phyloP scores from a whole-genome alignment of 2,329 filamentous ascomycete species.

The Fusarium temperatum region DNA sequence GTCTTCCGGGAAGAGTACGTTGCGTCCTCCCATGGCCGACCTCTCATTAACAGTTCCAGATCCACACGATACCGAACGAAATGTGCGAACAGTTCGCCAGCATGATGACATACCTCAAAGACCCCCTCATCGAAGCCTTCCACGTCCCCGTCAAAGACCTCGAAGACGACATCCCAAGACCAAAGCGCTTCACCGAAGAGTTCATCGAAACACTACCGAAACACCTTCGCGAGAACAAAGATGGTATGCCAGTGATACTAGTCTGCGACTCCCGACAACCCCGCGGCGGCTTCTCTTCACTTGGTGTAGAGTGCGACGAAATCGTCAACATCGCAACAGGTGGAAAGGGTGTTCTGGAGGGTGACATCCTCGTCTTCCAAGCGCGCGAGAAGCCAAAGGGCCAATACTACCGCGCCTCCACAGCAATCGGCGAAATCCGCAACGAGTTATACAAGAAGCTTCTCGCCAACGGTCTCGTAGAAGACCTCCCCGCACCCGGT shows the following conservation, averaged over 20 bases:
- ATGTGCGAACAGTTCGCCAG: slow-evolving; percentile 69
- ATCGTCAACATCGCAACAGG: slow-evolving; percentile 49
- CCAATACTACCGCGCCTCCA: slow-evolving; percentile 66
- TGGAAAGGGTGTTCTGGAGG: slow-evolving; percentile 60
- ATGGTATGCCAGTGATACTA: slow-evolving; percentile 83
- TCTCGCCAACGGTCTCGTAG: background rate
- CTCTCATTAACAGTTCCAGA: slow-evolving; percentile 52
- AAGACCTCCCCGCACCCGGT: background rate
- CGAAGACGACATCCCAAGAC: slow-evolving; percentile 58
- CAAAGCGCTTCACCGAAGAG: slow-evolving; percentile 69
- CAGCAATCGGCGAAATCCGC: slow-evolving; percentile 76
- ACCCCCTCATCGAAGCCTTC: slow-evolving; percentile 80
- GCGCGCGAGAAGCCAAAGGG: slow-evolving; percentile 75
- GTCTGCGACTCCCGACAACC: slow-evolving; percentile 79
- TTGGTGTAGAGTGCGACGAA: slow-evolving; percentile 74
- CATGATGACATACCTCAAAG: slow-evolving; percentile 76
- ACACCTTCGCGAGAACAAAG: slow-evolving; percentile 72
- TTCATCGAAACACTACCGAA: slow-evolving; percentile 75
- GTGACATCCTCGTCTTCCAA: slow-evolving; percentile 84
- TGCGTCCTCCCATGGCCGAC: accelerated
- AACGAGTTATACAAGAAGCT: slow-evolving; percentile 74
- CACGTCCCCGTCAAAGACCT: slow-evolving; percentile 64
- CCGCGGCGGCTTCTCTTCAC: slow-evolving; percentile 77
- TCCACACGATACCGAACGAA: slow-evolving; percentile 68
- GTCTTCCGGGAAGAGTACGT: slow-evolving; percentile 73